Evolutionary conservation across 257 asterid species (phyloP).

Genomic region (Ajuga chamaepitys): DNA sequence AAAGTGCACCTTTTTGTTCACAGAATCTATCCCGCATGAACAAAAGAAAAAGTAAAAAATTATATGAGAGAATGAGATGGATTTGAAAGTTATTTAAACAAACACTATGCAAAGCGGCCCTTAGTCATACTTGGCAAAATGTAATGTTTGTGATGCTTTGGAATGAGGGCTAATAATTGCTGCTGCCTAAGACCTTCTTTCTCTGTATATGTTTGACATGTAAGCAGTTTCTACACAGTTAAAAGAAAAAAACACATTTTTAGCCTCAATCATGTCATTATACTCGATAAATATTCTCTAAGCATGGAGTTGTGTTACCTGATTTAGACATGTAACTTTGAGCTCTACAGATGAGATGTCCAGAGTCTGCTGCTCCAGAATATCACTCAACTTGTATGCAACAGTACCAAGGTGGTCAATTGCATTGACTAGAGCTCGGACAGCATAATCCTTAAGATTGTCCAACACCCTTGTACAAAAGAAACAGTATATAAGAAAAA

Average conservation of each 20-base stretch:
- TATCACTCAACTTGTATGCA: constrained; percentile 85
- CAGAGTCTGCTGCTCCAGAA: constrained; percentile 69
- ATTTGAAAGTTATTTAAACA: neutral
- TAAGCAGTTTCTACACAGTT: constrained; percentile 54
- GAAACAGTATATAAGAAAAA: constrained; percentile 6
- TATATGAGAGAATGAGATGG: constrained; percentile 4
- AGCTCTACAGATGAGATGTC: constrained; percentile 67
- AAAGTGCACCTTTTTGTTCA: constrained; percentile 88
- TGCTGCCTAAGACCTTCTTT: constrained; percentile 95
- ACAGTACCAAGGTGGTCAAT: constrained; percentile 99
- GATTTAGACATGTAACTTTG: constrained; percentile 64
- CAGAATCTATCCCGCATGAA: constrained; percentile 48
- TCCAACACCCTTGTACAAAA: constrained; percentile 66
- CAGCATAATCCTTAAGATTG: constrained; percentile 89
- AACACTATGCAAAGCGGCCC: neutral
- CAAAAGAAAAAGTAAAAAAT: neutral
- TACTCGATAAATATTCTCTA: constrained; percentile 8
- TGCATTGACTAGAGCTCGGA: constrained; percentile 93
- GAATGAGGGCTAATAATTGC: constrained; percentile 71
- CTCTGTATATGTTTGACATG: constrained; percentile 69
- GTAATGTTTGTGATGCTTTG: constrained; percentile 97
- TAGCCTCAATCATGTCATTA: constrained; percentile 18
- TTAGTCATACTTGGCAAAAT: constrained; percentile 68
- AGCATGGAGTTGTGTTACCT: constrained; percentile 33
- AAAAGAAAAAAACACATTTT: constrained; percentile 4